Evolutionary conservation across 257 asterid species (phyloP).

Genomic region (Ajuga chamaepitys): DNA sequence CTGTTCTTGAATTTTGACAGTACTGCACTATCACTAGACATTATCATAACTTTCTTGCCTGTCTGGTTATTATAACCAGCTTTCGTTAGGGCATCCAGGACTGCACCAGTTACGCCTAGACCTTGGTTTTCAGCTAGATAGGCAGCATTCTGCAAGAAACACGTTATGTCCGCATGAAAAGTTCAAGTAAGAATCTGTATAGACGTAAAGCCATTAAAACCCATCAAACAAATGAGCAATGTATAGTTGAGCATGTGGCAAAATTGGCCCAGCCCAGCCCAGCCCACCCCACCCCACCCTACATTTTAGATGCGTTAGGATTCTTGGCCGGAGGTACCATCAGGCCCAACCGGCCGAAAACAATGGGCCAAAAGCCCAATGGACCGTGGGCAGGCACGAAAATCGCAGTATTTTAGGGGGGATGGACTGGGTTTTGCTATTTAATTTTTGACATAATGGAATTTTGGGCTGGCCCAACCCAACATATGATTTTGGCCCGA

Average conservation of each 20-base stretch:
- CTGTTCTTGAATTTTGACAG: constrained; percentile 37
- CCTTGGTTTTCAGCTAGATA: constrained; percentile 69
- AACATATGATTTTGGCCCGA: no score
- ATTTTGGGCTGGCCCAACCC: no score
- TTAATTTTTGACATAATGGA: no score
- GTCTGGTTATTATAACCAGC: constrained; percentile 50
- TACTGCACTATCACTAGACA: constrained; percentile 61
- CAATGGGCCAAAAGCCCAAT: no score
- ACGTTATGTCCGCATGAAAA: background rate
- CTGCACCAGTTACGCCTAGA: constrained; percentile 54
- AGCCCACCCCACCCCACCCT: no score
- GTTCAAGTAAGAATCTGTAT: background rate
- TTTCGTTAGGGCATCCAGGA: constrained; percentile 41
- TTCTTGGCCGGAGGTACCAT: no score
- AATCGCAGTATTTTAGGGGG: no score
- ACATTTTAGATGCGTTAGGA: no score
- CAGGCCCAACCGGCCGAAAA: no score
- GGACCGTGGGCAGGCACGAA: no score
- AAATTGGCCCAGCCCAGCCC: no score
- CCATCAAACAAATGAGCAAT: background rate
- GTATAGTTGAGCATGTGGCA: background rate
- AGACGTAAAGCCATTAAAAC: background rate
- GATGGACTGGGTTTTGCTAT: no score
- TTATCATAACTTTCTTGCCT: constrained; percentile 40
- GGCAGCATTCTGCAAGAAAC: constrained; percentile 55